Evolutionary conservation across 768 basidiomycete genomes (phyloP), one percentile per base, ranked within the genome.

Genomic region (Tremella yokohamensis): DNA sequence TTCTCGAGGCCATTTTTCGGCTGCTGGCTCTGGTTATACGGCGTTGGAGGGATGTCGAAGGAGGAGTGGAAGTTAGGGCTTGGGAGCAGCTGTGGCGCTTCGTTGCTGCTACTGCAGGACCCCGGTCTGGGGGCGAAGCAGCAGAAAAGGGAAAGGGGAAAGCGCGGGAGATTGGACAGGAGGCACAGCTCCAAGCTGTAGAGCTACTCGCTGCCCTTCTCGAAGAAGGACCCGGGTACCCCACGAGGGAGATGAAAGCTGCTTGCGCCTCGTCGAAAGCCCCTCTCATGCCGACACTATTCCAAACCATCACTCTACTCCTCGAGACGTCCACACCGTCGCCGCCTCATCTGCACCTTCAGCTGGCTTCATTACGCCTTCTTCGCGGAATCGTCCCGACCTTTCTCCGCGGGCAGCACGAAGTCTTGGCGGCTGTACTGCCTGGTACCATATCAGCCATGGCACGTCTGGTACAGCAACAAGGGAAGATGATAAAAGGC

Each of bases 81-180:
- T 93, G 91, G 91, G 85, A 87, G 69, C 90, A 96, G 68, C 78
- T 91, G 22, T 89, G 93, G 74, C 87, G 58, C 19, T 70, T 73
- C 42, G 45, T 48, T 12, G 56, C 63, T 6, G 62, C 62, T 85
- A 80, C 79, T 90, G 15, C 86, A 81, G 62, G 82, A 83, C 37
- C 82, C 87, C 29, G 73, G 88, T 78, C 87, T 8, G 29, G 29
- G 29, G 29, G 6, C 4, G 29, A 11, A 34, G 29, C 6, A 11
- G 4, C 29, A 4, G 86, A 85, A 55, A 63, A 64, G 24, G 62
- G 65, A 16, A 61, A 89, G 84, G 73, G 84, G 82, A n/a, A 87
- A 85, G 69, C 81, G 15, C 86, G 82, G 70, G 80, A 79, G 37
- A 44, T 65, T 47, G 85, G 87, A 60, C 90, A 94, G 51, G 91